Evolutionary conservation across 805 yeast species (phyloP), one percentile per base, ranked within the genome.

Genomic region (Barnettozyma siamensis): DNA sequence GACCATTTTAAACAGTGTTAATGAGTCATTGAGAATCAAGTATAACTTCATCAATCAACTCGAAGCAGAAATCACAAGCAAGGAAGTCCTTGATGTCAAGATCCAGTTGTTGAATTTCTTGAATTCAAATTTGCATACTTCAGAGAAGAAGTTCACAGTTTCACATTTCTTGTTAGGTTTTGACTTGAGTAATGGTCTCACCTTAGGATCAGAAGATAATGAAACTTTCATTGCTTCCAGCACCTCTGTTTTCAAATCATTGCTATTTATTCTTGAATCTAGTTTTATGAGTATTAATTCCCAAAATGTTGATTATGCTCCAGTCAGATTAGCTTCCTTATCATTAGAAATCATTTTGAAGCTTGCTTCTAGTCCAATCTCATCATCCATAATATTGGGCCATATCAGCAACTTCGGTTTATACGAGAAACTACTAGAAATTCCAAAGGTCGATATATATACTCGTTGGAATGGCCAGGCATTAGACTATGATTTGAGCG

Each of bases 91-190:
- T 27, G 64, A 62, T 5, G 54, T 78, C 12, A 87, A 88, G 53
- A 56, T 77, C 24, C 70, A 72, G 13, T 59, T 88, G 6, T 60
- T 91, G 38, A 69, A 76, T 26, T 83, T 83, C 51, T 54, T 89
- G 38, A 63, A 67, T 34, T 57, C 59, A 4, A 75, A 77, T 45
- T 62, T 87, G 37, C 58, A 66, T 2, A 46, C 64, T 1, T 63
- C 66, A 7, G 62, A 69, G 1, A 64, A 63, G 10, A 63, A 61
- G 13, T 71, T 78, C 6, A 71, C 81, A 0, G 70, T 83, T 1
- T 66, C 91, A 1, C 97, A 88, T 56, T 80, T 82, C 50, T 58
- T 91, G 8, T 67, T 91, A 2, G 98, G 98, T 0, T 88, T 80
- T 59, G 78, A 76, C 32, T 63, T 72, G 29, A 60, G 64, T 2